Evolutionary conservation across 73 alveolate species (phyloP).

Genomic region (Blepharisma japonicum): DNA sequence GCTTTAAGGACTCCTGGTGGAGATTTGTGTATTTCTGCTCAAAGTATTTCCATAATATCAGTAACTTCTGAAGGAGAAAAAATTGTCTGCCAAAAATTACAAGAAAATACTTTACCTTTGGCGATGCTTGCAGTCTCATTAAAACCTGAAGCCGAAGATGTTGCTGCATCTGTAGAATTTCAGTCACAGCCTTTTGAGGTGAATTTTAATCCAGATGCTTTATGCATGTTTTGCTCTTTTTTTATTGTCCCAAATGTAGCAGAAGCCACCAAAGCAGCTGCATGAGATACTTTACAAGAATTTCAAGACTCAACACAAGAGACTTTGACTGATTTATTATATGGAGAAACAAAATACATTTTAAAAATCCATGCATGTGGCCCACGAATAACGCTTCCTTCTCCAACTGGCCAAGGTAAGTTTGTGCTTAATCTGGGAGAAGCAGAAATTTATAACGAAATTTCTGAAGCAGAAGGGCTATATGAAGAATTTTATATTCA

Average conservation of each 20-base stretch:
- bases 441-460: not conserved
- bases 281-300: constrained; percentile 32
- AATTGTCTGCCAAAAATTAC: not conserved
- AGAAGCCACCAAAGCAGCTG: constrained; percentile 6
- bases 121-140: not conserved
- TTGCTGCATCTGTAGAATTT: not conserved
- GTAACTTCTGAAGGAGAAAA: not conserved
- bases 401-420: not conserved
- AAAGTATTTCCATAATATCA: not conserved
- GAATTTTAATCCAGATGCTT: constrained; percentile 15
- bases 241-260: constrained; percentile 22
- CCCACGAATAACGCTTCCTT: constrained; percentile 8
- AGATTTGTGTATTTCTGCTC: not conserved
- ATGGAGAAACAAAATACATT: not conserved
- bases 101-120: not conserved
- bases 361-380: constrained; percentile 4
- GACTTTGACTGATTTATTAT: constrained; percentile 21
- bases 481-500: constrained; percentile 10
- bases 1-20: not conserved
- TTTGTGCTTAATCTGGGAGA: not conserved
- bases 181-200: constrained; percentile 27
- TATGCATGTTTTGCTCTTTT: not conserved
- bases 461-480: not conserved
- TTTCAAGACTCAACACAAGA: constrained; percentile 28
- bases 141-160: not conserved